A percentile compares a stretch with the other conserved stretches of the same genome.
These are phyloP conservation scores for Flaveria sonorensis DNA, from an alignment of 129 eudicot genomes.

Conservation along the genomic window DNA sequence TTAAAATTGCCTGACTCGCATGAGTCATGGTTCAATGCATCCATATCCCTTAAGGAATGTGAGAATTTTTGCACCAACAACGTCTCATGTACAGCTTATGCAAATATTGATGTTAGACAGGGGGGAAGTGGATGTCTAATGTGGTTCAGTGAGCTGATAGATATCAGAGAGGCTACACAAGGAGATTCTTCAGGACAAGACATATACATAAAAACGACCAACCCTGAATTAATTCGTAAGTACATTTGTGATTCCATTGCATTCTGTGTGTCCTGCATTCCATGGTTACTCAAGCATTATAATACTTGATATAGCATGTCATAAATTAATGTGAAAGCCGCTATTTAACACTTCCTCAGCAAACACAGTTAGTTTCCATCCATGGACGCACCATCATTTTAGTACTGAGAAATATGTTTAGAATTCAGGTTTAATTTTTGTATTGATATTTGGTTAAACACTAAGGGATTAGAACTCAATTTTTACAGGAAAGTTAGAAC, in stretches of 20 bases:
- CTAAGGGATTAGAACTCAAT: neutral
- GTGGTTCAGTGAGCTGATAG: constrained; percentile 39
- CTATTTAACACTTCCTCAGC: neutral
- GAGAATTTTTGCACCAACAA: constrained; percentile 14
- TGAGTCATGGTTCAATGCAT: constrained; percentile 24
- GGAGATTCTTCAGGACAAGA: constrained; percentile 40
- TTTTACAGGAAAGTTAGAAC: neutral
- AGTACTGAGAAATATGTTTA: neutral
- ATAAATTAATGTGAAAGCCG: neutral
- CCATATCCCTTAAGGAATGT: constrained; percentile 36
- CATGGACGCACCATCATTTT: neutral
- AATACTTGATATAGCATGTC: neutral
- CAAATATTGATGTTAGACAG: constrained; percentile 32
- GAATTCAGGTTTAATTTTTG: neutral
- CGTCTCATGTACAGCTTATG: constrained; percentile 41
- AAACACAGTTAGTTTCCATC: neutral
- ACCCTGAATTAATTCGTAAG: constrained; percentile 23
- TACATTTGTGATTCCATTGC: constrained; percentile 9
- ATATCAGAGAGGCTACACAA: constrained; percentile 17
- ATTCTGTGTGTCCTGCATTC: neutral
- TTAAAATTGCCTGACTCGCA: constrained; percentile 42
- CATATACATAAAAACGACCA: constrained; percentile 35
- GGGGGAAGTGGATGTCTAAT: constrained; percentile 39
- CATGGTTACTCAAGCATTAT: neutral
- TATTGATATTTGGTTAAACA: neutral